These are phyloP conservation scores for Ascodesmis nigricans DNA, from an alignment of 495 filamentous ascomycete genomes.

Conservation along the genomic window DNA sequence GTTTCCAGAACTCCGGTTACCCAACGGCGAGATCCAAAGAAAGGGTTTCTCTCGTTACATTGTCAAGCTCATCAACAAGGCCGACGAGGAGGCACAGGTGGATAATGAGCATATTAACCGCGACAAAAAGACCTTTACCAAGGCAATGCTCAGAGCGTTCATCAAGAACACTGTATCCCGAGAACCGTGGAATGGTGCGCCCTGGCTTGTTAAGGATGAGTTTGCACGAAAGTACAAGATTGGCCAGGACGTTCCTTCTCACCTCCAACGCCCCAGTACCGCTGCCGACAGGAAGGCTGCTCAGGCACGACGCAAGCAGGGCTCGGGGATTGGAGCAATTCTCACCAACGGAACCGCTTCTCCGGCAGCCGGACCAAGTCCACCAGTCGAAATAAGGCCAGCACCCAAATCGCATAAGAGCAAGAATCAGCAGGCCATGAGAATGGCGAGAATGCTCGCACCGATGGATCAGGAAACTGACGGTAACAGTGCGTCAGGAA, in stretches of 20 bases:
- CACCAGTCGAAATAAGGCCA: slow-evolving; percentile 58
- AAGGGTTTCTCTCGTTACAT: slow-evolving; percentile 54
- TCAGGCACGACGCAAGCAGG: slow-evolving; percentile 42
- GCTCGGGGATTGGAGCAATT: slow-evolving; percentile 9
- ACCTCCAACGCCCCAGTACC: slow-evolving; percentile 60
- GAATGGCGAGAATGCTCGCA: slow-evolving; percentile 23
- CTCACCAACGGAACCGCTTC: slow-evolving; percentile 28
- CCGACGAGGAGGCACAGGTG: slow-evolving; percentile 51
- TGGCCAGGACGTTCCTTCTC: slow-evolving; percentile 56
- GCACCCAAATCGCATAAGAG: slow-evolving; percentile 56
- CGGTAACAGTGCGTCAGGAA: slow-evolving; percentile 16
- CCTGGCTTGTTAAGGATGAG: slow-evolving; percentile 79
- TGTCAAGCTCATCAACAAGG: slow-evolving; percentile 46
- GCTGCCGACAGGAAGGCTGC: slow-evolving; percentile 51
- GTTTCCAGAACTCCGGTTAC: slow-evolving; percentile 36
- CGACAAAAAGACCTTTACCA: slow-evolving; percentile 85
- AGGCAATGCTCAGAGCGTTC: slow-evolving; percentile 78
- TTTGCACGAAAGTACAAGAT: slow-evolving; percentile 72
- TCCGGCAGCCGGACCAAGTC: slow-evolving; percentile 32
- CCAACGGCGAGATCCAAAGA: slow-evolving; percentile 19
- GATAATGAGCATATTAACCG: slow-evolving; percentile 66
- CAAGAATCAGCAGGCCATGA: slow-evolving; percentile 27
- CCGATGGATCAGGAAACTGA: slow-evolving; percentile 27
- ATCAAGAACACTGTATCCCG: slow-evolving; percentile 83
- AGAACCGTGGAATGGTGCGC: slow-evolving; percentile 82